Conservation (phyloP, 2,329 filamentous ascomycete genomes). For the Ilyonectria sp. region DNA sequence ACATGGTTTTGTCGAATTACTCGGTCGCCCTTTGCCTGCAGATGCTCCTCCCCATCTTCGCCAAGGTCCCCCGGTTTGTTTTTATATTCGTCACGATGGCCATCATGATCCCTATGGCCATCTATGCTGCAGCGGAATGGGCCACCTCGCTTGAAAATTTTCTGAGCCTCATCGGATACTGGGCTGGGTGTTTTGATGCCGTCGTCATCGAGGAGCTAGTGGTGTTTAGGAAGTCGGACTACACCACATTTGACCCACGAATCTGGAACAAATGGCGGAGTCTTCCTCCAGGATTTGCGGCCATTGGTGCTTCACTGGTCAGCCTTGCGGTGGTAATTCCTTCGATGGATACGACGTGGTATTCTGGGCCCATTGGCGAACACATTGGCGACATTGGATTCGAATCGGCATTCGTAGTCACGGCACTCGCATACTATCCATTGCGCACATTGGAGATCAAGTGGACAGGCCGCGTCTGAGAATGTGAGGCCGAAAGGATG, state of each 20-base stretch:
- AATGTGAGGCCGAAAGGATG: background rate
- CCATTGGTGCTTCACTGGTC: constrained; percentile 59
- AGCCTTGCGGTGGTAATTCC: constrained; percentile 60
- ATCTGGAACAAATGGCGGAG: constrained; percentile 61
- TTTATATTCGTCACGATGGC: constrained; percentile 58
- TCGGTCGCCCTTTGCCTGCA: constrained; percentile 58
- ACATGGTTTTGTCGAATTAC: constrained; percentile 58
- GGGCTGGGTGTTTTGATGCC: constrained; percentile 61
- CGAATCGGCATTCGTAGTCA: constrained; percentile 59
- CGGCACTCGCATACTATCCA: constrained; percentile 59
- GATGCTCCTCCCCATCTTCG: constrained; percentile 58
- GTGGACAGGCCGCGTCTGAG: constrained; percentile 46
- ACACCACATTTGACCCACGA: constrained; percentile 56
- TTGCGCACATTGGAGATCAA: constrained; percentile 52
- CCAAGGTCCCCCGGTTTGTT: constrained; percentile 58
- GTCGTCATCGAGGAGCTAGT: constrained; percentile 60
- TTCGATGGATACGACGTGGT: constrained; percentile 61
- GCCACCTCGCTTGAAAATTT: constrained; percentile 61
- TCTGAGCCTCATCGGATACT: constrained; percentile 62
- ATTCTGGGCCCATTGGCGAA: constrained; percentile 58
- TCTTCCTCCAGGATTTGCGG: constrained; percentile 60
- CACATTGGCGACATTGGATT: constrained; percentile 63
- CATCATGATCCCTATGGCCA: constrained; percentile 59
- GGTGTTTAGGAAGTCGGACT: constrained; percentile 60
- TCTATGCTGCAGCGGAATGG: constrained; percentile 60